phyloP scores from a whole-genome alignment of 2,329 filamentous ascomycete species.

The Myriosclerotinia duriaeana region DNA sequence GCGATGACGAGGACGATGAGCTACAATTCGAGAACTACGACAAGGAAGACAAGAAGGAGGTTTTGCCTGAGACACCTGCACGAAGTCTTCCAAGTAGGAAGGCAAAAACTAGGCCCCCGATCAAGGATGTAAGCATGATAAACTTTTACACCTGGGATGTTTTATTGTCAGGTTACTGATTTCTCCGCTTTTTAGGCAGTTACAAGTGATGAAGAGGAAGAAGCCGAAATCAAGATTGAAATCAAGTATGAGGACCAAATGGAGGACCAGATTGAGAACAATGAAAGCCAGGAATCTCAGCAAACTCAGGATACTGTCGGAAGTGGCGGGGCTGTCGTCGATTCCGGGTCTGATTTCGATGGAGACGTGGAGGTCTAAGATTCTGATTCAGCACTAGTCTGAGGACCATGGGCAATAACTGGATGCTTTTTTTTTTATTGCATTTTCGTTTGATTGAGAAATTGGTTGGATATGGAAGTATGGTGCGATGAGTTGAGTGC shows the following conservation, averaged over 20 bases:
- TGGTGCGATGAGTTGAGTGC: background rate
- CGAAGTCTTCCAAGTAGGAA: constrained; percentile 19
- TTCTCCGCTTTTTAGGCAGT: background rate
- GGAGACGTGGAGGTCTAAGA: background rate
- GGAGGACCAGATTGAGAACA: background rate
- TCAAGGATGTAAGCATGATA: constrained; percentile 13
- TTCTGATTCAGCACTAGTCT: background rate
- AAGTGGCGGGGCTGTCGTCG: background rate
- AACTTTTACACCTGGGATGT: background rate
- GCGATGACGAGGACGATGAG: constrained; percentile 11
- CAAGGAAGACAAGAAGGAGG: background rate
- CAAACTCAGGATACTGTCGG: background rate
- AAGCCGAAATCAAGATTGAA: background rate
- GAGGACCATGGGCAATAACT: background rate
- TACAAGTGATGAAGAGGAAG: constrained; percentile 1
- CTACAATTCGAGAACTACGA: background rate
- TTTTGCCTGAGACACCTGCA: background rate
- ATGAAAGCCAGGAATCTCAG: background rate
- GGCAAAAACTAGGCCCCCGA: constrained; percentile 5
- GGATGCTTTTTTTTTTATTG: background rate
- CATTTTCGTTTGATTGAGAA: background rate
- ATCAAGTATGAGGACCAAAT: background rate
- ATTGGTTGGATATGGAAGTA: background rate
- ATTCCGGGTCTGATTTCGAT: constrained; percentile 7
- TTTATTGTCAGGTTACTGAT: background rate